phyloP scores from a whole-genome alignment of 768 basidiomycete species.

The Mycena sanguinolenta region DNA sequence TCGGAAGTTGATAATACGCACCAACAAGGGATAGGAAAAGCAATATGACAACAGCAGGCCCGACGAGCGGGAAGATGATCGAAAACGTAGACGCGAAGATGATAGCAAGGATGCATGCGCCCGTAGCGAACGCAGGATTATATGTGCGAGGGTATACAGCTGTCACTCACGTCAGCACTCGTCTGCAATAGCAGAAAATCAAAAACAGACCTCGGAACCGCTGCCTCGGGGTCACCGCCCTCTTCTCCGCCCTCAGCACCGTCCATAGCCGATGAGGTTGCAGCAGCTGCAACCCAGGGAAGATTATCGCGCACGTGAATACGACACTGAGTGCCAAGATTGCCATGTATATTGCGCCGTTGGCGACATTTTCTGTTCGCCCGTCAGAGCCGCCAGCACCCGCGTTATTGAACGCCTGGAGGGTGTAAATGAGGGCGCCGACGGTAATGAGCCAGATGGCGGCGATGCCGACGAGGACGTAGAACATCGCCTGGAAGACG shows the following conservation, averaged over 20 bases:
- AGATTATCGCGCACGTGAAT: conserved; percentile 74
- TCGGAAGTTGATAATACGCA: conserved; percentile 46
- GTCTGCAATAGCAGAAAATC: not conserved
- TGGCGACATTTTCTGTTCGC: conserved; percentile 64
- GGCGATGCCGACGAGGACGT: conserved; percentile 64
- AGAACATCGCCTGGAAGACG: conserved; percentile 75
- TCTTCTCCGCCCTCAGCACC: conserved; percentile 66
- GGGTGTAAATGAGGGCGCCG: conserved; percentile 79
- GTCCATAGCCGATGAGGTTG: conserved; percentile 76
- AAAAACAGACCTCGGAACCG: conserved; percentile 75
- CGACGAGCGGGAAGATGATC: conserved; percentile 82
- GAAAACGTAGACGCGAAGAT: conserved; percentile 81
- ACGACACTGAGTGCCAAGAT: conserved; percentile 69
- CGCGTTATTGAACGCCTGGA: conserved; percentile 65
- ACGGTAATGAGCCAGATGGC: conserved; percentile 74
- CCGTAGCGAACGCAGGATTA: conserved; percentile 76
- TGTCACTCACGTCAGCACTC: conserved; percentile 28
- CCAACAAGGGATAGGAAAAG: conserved; percentile 77
- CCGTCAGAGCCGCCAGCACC: conserved; percentile 39
- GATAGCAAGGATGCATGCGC: conserved; percentile 75
- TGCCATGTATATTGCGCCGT: conserved; percentile 81
- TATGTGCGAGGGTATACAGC: conserved; percentile 82
- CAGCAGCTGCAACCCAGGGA: conserved; percentile 80
- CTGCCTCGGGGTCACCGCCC: conserved; percentile 81
- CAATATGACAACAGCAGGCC: conserved; percentile 75